phyloP scores from a whole-genome alignment of 768 basidiomycete genomes.

The Leccinum subtestaceum region DNA sequence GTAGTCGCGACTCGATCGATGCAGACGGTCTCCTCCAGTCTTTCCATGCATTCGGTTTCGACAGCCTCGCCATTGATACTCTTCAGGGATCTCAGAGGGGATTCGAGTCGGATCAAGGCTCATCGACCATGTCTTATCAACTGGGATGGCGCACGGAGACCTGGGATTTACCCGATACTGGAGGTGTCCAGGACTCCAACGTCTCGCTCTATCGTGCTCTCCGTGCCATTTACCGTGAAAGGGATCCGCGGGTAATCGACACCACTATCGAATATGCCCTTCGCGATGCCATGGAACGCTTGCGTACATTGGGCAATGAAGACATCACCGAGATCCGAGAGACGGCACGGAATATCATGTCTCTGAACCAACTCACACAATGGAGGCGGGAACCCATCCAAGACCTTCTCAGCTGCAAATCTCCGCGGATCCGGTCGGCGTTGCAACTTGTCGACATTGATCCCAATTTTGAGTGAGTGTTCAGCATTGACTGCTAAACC shows the following conservation, averaged over 20 bases:
- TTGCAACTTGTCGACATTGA: constrained; percentile 46
- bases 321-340: constrained; percentile 74
- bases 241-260: constrained; percentile 51
- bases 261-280: constrained; percentile 49
- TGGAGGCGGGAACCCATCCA: constrained; percentile 48
- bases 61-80: constrained; percentile 76
- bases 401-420: constrained; percentile 30
- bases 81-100: constrained; percentile 45
- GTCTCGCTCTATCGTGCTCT: constrained; percentile 75
- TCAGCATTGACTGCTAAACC: neutral
- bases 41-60: constrained; percentile 88
- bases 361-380: constrained; percentile 67
- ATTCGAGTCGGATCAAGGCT: constrained; percentile 24
- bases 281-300: constrained; percentile 56
- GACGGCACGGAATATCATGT: constrained; percentile 71
- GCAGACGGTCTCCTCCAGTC: constrained; percentile 71
- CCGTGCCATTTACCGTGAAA: constrained; percentile 78
- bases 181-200: constrained; percentile 43
- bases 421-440: constrained; percentile 38
- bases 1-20: constrained; percentile 39
- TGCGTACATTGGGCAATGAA: constrained; percentile 71
- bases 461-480: constrained; percentile 63
- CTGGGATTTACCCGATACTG: constrained; percentile 85
- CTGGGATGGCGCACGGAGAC: constrained; percentile 93
- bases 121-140: constrained; percentile 62